phyloP scores from a whole-genome alignment of 768 basidiomycete species.

The Xerocomellus dryophilus region DNA sequence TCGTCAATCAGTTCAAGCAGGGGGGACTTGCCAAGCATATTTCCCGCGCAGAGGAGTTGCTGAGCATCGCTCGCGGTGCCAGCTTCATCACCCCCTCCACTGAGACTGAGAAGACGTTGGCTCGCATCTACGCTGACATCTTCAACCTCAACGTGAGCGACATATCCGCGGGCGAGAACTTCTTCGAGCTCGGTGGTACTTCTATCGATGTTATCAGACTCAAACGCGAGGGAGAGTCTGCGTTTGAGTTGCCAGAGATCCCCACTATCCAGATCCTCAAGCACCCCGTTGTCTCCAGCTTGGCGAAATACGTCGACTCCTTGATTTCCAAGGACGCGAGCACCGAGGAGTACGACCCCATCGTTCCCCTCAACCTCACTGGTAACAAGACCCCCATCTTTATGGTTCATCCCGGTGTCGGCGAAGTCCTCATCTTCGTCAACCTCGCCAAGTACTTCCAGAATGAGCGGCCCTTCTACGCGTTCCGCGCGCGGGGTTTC shows the following conservation, averaged over 20 bases:
- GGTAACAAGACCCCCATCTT: slow-evolving; percentile 43
- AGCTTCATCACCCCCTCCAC: too few relatives aligned
- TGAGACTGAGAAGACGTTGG: slow-evolving; percentile 30
- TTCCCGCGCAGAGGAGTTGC: too few relatives aligned
- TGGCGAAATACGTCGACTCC: slow-evolving; percentile 31
- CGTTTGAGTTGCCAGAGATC: slow-evolving; percentile 31
- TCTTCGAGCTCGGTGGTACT: slow-evolving; percentile 43
- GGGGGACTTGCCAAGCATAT: slow-evolving; percentile 34
- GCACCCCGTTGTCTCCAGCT: slow-evolving; percentile 30
- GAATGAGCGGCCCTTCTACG: slow-evolving; percentile 43
- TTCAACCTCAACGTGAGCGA: slow-evolving; percentile 26
- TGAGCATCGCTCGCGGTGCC: too few relatives aligned
- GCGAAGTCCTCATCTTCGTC: slow-evolving; percentile 41
- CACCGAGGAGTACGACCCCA: slow-evolving; percentile 36
- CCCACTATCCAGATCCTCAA: slow-evolving; percentile 41
- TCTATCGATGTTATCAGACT: slow-evolving; percentile 38
- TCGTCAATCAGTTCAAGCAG: slow-evolving; percentile 35
- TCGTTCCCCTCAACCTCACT: slow-evolving; percentile 39
- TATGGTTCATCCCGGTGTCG: slow-evolving; percentile 44
- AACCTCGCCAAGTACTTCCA: slow-evolving; percentile 40
- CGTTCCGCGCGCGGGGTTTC: slow-evolving; percentile 45
- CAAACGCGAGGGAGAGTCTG: slow-evolving; percentile 28
- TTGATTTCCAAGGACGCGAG: slow-evolving; percentile 19
- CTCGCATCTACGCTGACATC: too few relatives aligned
- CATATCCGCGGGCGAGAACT: slow-evolving; percentile 32